Conservation (phyloP, 2,329 filamentous ascomycete species). For the Claviceps sp. region DNA sequence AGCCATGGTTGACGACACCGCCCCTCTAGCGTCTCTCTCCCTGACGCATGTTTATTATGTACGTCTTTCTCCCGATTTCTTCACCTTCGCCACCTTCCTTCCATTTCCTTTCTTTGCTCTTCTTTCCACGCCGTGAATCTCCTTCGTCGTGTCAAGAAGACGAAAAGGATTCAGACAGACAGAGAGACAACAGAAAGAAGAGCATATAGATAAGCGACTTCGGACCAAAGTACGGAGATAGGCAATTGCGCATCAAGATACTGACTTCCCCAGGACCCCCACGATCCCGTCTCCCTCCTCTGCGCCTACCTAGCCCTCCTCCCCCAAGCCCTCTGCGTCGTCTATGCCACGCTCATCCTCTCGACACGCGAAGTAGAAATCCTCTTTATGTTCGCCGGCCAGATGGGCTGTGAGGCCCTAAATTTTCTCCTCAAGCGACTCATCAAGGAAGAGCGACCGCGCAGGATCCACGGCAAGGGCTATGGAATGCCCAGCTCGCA, state of each 20-base stretch:
- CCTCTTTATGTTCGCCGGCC: slow-evolving; percentile 77
- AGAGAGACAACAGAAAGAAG: neutral
- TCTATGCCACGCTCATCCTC: slow-evolving; percentile 84
- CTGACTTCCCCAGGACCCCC: slow-evolving; percentile 53
- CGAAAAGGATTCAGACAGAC: no score
- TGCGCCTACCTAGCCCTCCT: slow-evolving; percentile 92
- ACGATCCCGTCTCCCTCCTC: slow-evolving; percentile 69
- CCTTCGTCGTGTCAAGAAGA: no score
- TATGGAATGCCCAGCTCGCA: slow-evolving; percentile 96
- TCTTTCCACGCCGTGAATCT: no score
- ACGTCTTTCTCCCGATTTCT: slow-evolving; percentile 16
- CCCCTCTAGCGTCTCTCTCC: slow-evolving; percentile 76
- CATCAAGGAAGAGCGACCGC: slow-evolving; percentile 84
- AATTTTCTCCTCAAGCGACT: slow-evolving; percentile 84
- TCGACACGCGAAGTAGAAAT: slow-evolving; percentile 85
- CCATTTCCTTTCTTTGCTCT: neutral
- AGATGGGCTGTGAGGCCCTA: slow-evolving; percentile 79
- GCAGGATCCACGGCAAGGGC: slow-evolving; percentile 74
- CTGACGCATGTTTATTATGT: slow-evolving; percentile 96
- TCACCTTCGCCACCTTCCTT: neutral
- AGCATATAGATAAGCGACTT: neutral
- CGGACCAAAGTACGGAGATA: neutral
- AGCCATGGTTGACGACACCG: slow-evolving; percentile 15
- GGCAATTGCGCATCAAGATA: neutral
- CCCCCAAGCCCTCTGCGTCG: slow-evolving; percentile 79